Conservation (phyloP, 1,284 basidiomycete species). For the Mycosarcoma mackinlayi region DNA sequence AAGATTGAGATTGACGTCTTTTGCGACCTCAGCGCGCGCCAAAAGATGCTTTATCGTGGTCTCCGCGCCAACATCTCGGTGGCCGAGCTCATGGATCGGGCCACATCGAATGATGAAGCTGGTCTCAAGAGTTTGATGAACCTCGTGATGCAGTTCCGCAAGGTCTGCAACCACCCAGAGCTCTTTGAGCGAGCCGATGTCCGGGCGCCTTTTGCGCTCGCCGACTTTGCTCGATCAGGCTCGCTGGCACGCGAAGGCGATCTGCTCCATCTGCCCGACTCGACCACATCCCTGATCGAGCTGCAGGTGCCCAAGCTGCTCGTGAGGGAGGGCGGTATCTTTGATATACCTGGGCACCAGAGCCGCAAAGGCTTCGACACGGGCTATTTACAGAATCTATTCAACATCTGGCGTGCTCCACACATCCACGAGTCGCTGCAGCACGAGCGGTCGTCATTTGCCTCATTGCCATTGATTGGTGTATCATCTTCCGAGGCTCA, state of each 20-base stretch:
- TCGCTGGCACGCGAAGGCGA: slow-evolving; percentile 87
- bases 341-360: slow-evolving; percentile 76
- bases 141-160: slow-evolving; percentile 99
- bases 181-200: slow-evolving; percentile 98
- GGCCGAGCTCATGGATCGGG: slow-evolving; percentile 91
- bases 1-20: slow-evolving; percentile 99
- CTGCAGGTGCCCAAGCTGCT: slow-evolving; percentile 80
- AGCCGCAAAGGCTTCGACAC: slow-evolving; percentile 74
- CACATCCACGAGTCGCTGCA: slow-evolving; percentile 81
- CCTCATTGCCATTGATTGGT: slow-evolving; percentile 80
- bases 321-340: slow-evolving; percentile 81
- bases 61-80: slow-evolving; percentile 93
- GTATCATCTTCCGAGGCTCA: slow-evolving; percentile 76
- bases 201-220: slow-evolving; percentile 88
- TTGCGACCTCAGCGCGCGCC: slow-evolving; percentile 92
- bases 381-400: slow-evolving; percentile 77
- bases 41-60: slow-evolving; percentile 90
- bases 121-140: slow-evolving; percentile 96
- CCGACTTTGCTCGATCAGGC: slow-evolving; percentile 82
- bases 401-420: slow-evolving; percentile 91
- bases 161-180: slow-evolving; percentile 99
- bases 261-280: slow-evolving; percentile 81
- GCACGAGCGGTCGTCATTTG: slow-evolving; percentile 74
- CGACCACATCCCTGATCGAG: slow-evolving; percentile 86
- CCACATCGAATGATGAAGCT: slow-evolving; percentile 86